Conservation (phyloP, 306 rosid species). For the Alnus glutinosa region DNA sequence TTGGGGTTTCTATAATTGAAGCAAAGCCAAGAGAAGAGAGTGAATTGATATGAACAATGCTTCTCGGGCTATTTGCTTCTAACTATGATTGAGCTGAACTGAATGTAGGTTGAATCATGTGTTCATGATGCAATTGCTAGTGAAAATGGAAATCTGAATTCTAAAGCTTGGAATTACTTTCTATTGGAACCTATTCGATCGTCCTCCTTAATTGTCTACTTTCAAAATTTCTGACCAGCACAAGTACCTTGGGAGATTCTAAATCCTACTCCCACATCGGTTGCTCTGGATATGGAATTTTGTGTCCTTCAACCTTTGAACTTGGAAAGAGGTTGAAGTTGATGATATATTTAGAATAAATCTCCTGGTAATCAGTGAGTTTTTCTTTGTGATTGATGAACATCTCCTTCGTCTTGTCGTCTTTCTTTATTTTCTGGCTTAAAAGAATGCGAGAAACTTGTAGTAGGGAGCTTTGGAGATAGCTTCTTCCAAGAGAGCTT, state of each 20-base stretch:
- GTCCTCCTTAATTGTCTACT: too few species aligned
- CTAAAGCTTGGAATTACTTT: too few species aligned
- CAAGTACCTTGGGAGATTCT: too few species aligned
- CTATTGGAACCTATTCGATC: too few species aligned
- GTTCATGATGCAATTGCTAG: constrained; percentile 64
- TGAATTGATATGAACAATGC: too few species aligned
- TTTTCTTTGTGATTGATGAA: constrained; percentile 19
- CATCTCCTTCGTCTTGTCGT: constrained; percentile 8
- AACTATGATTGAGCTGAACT: constrained; percentile 1
- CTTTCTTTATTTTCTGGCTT: background rate
- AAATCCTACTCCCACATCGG: too few species aligned
- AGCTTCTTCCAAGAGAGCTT: too few species aligned
- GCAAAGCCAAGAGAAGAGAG: too few species aligned
- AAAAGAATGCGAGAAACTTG: background rate
- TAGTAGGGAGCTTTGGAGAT: background rate
- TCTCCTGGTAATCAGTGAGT: background rate
- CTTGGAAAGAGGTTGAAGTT: background rate
- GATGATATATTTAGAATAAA: background rate
- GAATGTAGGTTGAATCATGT: constrained; percentile 76
- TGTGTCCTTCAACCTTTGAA: constrained; percentile 19
- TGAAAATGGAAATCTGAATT: constrained; percentile 64
- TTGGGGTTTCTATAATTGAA: too few species aligned
- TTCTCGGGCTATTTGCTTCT: background rate
- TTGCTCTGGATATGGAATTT: too few species aligned
- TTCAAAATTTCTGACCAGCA: too few species aligned